Conservation (phyloP, 305 asterid species). For the Fraxinus angustifolia region DNA sequence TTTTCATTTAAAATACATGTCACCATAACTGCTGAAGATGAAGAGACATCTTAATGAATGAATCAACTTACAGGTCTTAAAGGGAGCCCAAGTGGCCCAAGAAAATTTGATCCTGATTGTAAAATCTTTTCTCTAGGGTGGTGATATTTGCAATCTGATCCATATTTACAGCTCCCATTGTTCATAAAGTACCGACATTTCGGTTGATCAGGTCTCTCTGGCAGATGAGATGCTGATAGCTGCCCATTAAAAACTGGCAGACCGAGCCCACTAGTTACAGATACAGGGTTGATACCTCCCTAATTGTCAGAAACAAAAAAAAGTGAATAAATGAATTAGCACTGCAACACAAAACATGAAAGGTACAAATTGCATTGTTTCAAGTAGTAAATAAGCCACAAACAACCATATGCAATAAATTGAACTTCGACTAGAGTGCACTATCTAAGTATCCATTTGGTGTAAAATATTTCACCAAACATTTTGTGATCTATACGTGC, state of each 20-base stretch:
- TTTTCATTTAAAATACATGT: background rate
- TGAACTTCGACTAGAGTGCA: background rate
- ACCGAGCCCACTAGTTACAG: conserved; percentile 32
- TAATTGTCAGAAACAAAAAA: conserved; percentile 20
- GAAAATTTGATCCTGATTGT: conserved; percentile 35
- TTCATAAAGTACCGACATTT: conserved; percentile 61
- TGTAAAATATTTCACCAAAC: background rate
- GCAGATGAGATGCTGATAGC: conserved; percentile 40
- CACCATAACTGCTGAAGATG: conserved; percentile 3
- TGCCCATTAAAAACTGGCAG: conserved; percentile 42
- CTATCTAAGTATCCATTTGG: background rate
- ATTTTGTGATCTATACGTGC: background rate
- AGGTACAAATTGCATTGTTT: background rate
- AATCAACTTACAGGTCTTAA: conserved; percentile 56
- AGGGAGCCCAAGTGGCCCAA: conserved; percentile 68
- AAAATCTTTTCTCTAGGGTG: conserved; percentile 57
- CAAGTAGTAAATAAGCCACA: conserved; percentile 2
- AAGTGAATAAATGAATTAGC: conserved; percentile 6
- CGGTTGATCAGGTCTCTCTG: conserved; percentile 69
- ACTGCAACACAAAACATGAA: background rate
- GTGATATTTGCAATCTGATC: conserved; percentile 60
- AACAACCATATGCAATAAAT: background rate
- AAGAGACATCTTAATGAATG: conserved; percentile 8
- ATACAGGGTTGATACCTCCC: conserved; percentile 47
- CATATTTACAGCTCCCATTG: conserved; percentile 63